phyloP scores from a whole-genome alignment of 305 asterid genomes.

The Solanum hybrid region DNA sequence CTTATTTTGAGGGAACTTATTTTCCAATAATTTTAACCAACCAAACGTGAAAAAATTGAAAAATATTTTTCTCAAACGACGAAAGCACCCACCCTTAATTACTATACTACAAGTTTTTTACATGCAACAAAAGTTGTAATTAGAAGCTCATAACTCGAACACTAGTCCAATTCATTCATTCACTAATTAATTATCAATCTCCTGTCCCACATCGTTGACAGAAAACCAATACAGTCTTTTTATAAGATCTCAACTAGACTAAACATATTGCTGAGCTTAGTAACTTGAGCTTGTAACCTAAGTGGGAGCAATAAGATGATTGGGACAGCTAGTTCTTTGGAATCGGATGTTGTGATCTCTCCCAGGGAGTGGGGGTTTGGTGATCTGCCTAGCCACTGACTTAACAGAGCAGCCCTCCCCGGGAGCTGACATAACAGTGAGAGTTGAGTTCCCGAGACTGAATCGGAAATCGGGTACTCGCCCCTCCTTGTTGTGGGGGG shows the following conservation, averaged over 20 bases:
- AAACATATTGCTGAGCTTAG: not conserved
- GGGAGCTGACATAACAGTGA: not conserved
- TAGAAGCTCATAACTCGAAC: not conserved
- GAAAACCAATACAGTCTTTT: too few species aligned
- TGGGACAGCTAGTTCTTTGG: not conserved
- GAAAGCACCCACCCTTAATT: not conserved
- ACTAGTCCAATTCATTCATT: not conserved
- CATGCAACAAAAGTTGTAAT: not conserved
- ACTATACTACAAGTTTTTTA: not conserved
- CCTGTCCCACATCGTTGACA: not conserved
- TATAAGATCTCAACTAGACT: not conserved
- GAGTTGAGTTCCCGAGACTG: not conserved
- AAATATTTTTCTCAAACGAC: accelerated
- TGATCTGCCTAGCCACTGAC: not conserved
- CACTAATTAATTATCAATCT: not conserved
- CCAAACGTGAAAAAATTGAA: not conserved
- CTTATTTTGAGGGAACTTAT: not conserved
- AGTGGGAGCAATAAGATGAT: not conserved
- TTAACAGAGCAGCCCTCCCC: not conserved
- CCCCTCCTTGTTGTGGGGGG: not conserved
- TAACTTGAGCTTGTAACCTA: not conserved
- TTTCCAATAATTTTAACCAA: not conserved
- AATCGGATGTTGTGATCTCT: not conserved
- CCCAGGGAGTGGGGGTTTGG: not conserved
- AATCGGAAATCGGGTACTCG: not conserved